These are phyloP conservation scores for Mortierella hygrophila DNA, from an alignment of 192 early-diverging fungal genomes.

Conservation along the genomic window DNA sequence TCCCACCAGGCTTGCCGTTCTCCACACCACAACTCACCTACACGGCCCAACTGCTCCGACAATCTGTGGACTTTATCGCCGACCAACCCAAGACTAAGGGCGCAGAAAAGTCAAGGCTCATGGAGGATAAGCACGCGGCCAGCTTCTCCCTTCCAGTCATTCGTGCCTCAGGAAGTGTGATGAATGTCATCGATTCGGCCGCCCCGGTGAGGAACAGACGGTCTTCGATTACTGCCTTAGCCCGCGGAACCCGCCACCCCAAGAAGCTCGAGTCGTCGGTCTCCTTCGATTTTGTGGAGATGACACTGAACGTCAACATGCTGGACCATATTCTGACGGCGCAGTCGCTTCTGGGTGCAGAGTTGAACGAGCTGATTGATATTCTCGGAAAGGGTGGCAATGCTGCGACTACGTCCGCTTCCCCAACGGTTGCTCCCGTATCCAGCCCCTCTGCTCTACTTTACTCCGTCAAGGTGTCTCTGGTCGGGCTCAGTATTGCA, in stretches of 20 bases:
- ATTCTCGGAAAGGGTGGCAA: slow-evolving; percentile 61
- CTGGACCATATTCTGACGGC: slow-evolving; percentile 85
- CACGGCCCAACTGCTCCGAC: slow-evolving; percentile 62
- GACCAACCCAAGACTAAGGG: slow-evolving; percentile 51
- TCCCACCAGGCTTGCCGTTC: slow-evolving; percentile 45
- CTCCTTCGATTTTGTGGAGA: slow-evolving; percentile 66
- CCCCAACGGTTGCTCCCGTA: background rate
- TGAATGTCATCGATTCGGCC: slow-evolving; percentile 44
- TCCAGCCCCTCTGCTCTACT: slow-evolving; percentile 36
- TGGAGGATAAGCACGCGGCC: slow-evolving; percentile 54
- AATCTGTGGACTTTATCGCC: slow-evolving; percentile 66
- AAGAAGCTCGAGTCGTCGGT: slow-evolving; percentile 63
- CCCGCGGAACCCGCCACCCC: slow-evolving; percentile 36
- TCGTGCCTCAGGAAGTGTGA: slow-evolving; percentile 58
- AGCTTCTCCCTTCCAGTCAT: slow-evolving; percentile 70
- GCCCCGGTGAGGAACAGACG: slow-evolving; percentile 25
- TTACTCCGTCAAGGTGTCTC: slow-evolving; percentile 71
- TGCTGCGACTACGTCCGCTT: background rate
- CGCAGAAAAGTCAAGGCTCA: slow-evolving; percentile 13
- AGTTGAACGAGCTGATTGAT: slow-evolving; percentile 82
- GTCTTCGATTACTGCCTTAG: slow-evolving; percentile 28
- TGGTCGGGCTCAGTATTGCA: slow-evolving; percentile 71
- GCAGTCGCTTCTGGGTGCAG: slow-evolving; percentile 78
- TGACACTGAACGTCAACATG: slow-evolving; percentile 73
- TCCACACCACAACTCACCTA: slow-evolving; percentile 56